Base-by-base conservation (phyloP, 2,329 filamentous ascomycete species). In the Grosmannia serpens region DNA sequence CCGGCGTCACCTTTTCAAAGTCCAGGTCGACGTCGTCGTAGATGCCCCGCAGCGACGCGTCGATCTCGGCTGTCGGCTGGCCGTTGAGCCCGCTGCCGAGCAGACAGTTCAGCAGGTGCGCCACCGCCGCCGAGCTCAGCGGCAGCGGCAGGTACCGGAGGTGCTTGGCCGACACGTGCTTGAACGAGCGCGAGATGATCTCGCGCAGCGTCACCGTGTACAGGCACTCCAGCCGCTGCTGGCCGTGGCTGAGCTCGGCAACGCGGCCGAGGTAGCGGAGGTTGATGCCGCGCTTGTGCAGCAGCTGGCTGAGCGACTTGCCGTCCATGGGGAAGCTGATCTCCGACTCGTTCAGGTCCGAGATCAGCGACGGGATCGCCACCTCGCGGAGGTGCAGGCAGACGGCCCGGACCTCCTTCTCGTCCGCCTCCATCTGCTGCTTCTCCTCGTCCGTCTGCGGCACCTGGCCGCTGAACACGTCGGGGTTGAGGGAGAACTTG, bases 301-400 rank as follows among this genome's bases (percentile, higher is more conserved):
- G 79, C 56, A 96, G 82, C 64, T 86, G 85, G 66, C 87, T 89
- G 60, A 99, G 78, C 24, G 92, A 96, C 67, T 88, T 83, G n/a
- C 94, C 94, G 67, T 99, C 95, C 90, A 97, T 96, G 15, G 94
- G 94, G 77, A 97, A 97, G 67, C 92, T 94, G 64, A 96, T 87
- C 65, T 99, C 92, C 8, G 90, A 91, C 64, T 95, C 89, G 68
- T 88, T 87, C 60, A 99, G 81, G 67, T 99, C 92, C 62, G 87
- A 85, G 59, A 97, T 74, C 59, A 99, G 79, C 58, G 87, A 83
- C n/a, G 92, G 91, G 63, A 99, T 87, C 58, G 90, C 83, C 61
- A 87, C 85, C 10, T 84, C 79, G 10, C 84, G 83, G 55, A 99
- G 79, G 71, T 88, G 91, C 57, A 84, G 78, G 74, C 91, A 94